Base-by-base conservation (phyloP, 352 stramenopile species). In the Phytophthora colocasiae region DNA sequence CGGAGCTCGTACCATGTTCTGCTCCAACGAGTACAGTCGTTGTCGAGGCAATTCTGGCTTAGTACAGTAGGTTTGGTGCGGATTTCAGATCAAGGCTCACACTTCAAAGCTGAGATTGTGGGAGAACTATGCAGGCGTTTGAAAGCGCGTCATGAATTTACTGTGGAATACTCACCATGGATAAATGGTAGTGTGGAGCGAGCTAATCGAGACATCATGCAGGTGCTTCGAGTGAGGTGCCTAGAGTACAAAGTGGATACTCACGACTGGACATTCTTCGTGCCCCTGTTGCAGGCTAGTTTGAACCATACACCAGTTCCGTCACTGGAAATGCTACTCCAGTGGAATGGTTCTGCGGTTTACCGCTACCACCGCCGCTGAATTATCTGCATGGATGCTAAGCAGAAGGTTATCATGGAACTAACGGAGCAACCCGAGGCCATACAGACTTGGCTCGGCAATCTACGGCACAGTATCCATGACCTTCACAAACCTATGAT, bases 221-320 rank as follows among this genome's bases (percentile, higher is more conserved):
- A 53, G 27, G n/a, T 53, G 6, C 27, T 53, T 6, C 27, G 26
- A n/a, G 27, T 40, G 1, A 26, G 41, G 12, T 53, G 14, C 27
- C 15, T 27, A 3, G 46, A 40, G 27, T 53, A 53, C 46, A 40
- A 27, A 15, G 29, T 41, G 3, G 46, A 40, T 7, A 53, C 3
- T 2, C 46, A n/a, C 46, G 46, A 51, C 27, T 38, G 45, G 26
- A 36, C 45, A 10, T 51, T 17, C 24, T 38, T 51, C 45, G 26
- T 51, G 2, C 26, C 26, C 6, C 15, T 51, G 27, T 5, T 17
- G 26, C 45, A 51, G 14, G 4, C 45, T 8, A 39, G 9, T n/a
- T 38, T 51, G 12, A 49, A 32, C 12, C 43, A 49, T 1, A 49
- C 43, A 14, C 43, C 43, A 12, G 9, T 49, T 17, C 43, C 22